phyloP scores from a whole-genome alignment of 768 basidiomycete genomes.

The Russula olivacea region DNA sequence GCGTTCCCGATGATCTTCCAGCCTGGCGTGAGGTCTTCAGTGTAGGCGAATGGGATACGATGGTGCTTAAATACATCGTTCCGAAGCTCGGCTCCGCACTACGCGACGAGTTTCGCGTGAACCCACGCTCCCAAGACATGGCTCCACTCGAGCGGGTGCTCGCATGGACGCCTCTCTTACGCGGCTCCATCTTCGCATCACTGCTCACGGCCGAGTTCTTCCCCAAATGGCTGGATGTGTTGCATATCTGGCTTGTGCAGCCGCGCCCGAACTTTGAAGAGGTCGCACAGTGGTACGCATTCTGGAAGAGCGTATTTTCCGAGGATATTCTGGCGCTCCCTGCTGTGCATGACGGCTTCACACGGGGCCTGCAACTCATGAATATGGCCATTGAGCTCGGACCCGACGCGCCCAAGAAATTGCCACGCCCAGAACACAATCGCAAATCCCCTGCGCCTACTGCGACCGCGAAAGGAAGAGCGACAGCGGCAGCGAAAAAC shows the following conservation, averaged over 20 bases:
- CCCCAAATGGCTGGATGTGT: constrained; percentile 91
- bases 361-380: constrained; percentile 87
- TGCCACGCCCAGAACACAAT: constrained; percentile 66
- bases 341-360: constrained; percentile 75
- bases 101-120: constrained; percentile 81
- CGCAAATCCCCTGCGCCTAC: constrained; percentile 30
- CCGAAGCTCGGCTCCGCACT: constrained; percentile 83
- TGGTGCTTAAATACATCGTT: constrained; percentile 85
- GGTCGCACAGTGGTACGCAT: constrained; percentile 88
- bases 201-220: constrained; percentile 90
- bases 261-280: constrained; percentile 85
- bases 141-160: constrained; percentile 70
- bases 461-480: constrained; percentile 33
- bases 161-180: constrained; percentile 69
- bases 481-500: constrained; percentile 28
- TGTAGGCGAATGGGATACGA: constrained; percentile 79
- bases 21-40: constrained; percentile 80
- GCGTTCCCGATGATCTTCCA: constrained; percentile 65
- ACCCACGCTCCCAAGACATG: constrained; percentile 89
- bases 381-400: constrained; percentile 88
- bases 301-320: constrained; percentile 80
- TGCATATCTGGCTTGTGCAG: constrained; percentile 91
- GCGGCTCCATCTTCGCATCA: constrained; percentile 71
- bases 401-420: constrained; percentile 58
- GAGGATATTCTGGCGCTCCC: constrained; percentile 59